phyloP scores from a whole-genome alignment of 164 flowering plant species.

The Annona squamosa region DNA sequence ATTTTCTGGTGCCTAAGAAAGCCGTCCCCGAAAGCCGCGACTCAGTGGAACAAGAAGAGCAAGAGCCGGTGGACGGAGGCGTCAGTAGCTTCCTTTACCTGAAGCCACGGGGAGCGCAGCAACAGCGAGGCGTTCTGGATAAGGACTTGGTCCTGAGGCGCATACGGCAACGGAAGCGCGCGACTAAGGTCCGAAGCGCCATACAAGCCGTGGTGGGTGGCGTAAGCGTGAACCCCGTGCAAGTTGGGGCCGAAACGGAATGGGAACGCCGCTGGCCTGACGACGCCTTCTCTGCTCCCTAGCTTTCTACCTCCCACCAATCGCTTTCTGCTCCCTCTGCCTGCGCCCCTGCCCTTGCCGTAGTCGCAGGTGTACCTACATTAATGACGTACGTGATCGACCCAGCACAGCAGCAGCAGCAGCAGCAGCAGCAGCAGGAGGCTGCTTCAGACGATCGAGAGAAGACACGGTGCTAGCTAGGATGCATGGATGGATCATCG shows the following conservation, averaged over 20 bases:
- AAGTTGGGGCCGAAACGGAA: neutral
- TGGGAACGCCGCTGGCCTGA: constrained; percentile 29
- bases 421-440: too few species aligned
- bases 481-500: too few species aligned
- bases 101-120: constrained; percentile 16
- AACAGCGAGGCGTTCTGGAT: constrained; percentile 22
- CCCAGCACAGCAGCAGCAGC: too few species aligned
- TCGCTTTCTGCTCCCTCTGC: neutral
- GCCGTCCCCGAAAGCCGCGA: constrained; percentile 8
- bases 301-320: neutral
- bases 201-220: constrained; percentile 13
- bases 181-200: constrained; percentile 27
- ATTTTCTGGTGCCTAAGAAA: constrained; percentile 21
- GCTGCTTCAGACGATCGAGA: too few species aligned
- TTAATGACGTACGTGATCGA: neutral
- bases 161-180: constrained; percentile 44
- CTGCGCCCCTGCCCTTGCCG: too few species aligned
- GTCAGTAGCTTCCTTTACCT: constrained; percentile 36
- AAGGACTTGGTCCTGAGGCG: constrained; percentile 55
- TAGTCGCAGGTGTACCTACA: neutral
- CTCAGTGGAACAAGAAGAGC: constrained; percentile 15
- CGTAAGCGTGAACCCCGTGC: neutral
- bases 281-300: constrained; percentile 32
- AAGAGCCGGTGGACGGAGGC: constrained; percentile 2
- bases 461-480: too few species aligned